phyloP scores from a whole-genome alignment of 495 filamentous ascomycete species.

The Penicillium antarcticum region DNA sequence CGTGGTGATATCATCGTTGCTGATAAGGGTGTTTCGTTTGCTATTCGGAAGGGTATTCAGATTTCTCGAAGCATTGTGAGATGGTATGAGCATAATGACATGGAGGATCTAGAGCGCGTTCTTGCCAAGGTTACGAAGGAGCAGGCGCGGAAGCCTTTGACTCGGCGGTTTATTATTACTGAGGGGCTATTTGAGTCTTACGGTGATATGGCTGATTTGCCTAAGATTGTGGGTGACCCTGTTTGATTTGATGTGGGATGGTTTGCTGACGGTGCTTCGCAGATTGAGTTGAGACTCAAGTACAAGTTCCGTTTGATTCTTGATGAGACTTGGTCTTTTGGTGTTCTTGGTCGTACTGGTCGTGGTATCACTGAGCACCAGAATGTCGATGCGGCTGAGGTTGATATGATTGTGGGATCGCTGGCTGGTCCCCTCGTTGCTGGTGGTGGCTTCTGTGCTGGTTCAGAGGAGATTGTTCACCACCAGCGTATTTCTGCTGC shows the following conservation, averaged over 20 bases:
- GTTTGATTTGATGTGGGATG: background rate
- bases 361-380: constrained; percentile 92
- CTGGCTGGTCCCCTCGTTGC: constrained; percentile 86
- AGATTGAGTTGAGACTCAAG: constrained; percentile 86
- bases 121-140: constrained; percentile 83
- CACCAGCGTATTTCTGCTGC: constrained; percentile 90
- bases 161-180: constrained; percentile 91
- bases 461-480: constrained; percentile 82
- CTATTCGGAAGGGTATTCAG: constrained; percentile 91
- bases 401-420: constrained; percentile 96
- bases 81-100: constrained; percentile 96
- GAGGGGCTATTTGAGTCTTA: constrained; percentile 91
- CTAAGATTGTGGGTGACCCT: constrained; percentile 65
- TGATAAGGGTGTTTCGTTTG: constrained; percentile 91
- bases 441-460: constrained; percentile 93
- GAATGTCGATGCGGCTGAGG: constrained; percentile 83
- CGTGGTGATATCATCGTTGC: constrained; percentile 97
- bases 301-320: constrained; percentile 98
- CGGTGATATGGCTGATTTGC: constrained; percentile 82
- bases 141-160: constrained; percentile 83
- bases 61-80: constrained; percentile 83
- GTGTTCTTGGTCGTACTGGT: constrained; percentile 85
- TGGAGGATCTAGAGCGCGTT: constrained; percentile 86
- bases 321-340: constrained; percentile 96
- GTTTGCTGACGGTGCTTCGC: background rate